Evolutionary conservation across 1,139 yeast genomes (phyloP).

Genomic region (Blastobotrys raffinosifermentans): DNA sequence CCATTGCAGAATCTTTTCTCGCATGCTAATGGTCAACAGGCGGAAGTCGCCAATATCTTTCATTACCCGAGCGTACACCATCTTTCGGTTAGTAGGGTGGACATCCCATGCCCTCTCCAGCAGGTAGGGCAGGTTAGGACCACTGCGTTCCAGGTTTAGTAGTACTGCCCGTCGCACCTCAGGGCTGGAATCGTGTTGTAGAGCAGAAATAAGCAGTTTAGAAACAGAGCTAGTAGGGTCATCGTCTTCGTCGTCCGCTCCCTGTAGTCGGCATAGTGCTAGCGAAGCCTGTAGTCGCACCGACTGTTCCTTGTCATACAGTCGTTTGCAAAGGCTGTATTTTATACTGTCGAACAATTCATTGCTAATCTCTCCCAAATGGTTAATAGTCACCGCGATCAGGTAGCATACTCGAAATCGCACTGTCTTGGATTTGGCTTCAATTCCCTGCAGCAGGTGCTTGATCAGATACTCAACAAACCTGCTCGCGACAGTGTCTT

Average conservation of each 20-base stretch:
- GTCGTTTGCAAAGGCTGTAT: constrained; percentile 55
- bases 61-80: constrained; percentile 63
- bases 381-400: constrained; percentile 65
- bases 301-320: constrained; percentile 71
- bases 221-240: constrained; percentile 37
- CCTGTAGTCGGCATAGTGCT: constrained; percentile 75
- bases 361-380: constrained; percentile 70
- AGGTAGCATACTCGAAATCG: constrained; percentile 77
- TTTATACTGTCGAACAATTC: constrained; percentile 61
- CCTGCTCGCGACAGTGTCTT: constrained; percentile 32
- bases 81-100: constrained; percentile 63
- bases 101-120: constrained; percentile 81
- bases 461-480: constrained; percentile 60
- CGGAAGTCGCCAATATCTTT: constrained; percentile 66
- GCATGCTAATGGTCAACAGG: constrained; percentile 48
- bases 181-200: constrained; percentile 76
- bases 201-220: constrained; percentile 45
- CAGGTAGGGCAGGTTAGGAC: constrained; percentile 50
- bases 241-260: constrained; percentile 40
- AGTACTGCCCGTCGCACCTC: constrained; percentile 88
- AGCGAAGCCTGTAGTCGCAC: constrained; percentile 81
- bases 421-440: constrained; percentile 69
- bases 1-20: constrained; percentile 70
- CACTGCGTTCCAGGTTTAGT: constrained; percentile 56
- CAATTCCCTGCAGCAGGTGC: constrained; percentile 69